Evolutionary conservation across 257 asterid species (phyloP), one percentile per base, ranked within the genome.

Genomic region (Plantago elongata): DNA sequence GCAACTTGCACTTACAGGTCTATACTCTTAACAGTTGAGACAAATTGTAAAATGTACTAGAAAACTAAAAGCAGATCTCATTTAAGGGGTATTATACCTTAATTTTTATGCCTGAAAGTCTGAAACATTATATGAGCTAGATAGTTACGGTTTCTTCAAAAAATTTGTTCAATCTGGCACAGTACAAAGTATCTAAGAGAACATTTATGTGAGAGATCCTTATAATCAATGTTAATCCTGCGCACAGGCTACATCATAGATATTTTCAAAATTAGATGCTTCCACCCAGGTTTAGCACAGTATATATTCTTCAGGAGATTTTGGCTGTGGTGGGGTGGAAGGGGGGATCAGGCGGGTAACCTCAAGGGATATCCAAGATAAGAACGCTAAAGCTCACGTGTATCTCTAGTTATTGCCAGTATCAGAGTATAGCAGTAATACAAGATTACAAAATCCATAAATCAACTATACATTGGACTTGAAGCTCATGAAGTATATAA

Each of bases 401-500:
- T 22, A 22, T 22, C 1, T 22, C 9, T 9, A 0, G 9, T n/a
- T 9, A 38, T 45, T 45, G 46, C 60, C 13, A 49, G 42, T 45
- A 49, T 30, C 56, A 66, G 72, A 72, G 46, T 57, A 9, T 15
- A 45, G 45, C 11, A 9, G 30, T 51, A 45, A 54, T 34, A n/a
- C 48, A 7, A 12, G 15, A 54, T 54, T 3, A 56, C 37, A 11
- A 34, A 29, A 27, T 11, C 3, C 22, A 30, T 37, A 37, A 56
- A 9, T 5, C 9, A 56, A 7, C 18, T n/a, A 51, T 51, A 17
- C 10, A 27, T 9, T 9, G 27, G 27, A 13, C 54, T 9, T 22
- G 34, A 54, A 54, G 72, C 38, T 62, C 63, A 63, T 1, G 44
- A 57, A 54, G 77, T 61, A 42, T 57, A 61, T 38, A 65, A 57